These are phyloP conservation scores for Mytilinidion resinicola DNA, from an alignment of 495 filamentous ascomycete genomes.

Conservation along the genomic window DNA sequence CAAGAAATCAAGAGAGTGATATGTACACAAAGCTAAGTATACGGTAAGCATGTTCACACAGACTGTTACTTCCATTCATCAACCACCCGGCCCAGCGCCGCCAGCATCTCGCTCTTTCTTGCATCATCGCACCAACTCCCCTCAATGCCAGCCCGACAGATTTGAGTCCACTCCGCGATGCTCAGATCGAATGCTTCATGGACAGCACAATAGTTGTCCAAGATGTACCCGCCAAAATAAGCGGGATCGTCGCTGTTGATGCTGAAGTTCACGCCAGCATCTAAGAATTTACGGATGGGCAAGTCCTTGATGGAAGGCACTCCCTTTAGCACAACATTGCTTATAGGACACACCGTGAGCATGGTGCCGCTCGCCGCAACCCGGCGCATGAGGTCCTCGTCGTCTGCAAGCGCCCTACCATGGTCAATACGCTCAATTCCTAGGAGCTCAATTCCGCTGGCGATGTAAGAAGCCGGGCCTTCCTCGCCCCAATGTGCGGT, in stretches of 20 bases:
- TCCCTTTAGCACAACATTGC: constrained; percentile 61
- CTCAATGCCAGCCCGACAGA: constrained; percentile 55
- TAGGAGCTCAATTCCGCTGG: constrained; percentile 53
- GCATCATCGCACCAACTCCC: constrained; percentile 52
- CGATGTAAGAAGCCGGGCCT: constrained; percentile 60
- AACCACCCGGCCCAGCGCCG: constrained; percentile 1
- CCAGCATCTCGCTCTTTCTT: constrained; percentile 43
- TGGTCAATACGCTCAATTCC: constrained; percentile 63
- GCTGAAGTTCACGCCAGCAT: constrained; percentile 46
- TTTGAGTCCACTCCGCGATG: constrained; percentile 56
- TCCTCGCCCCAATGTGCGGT: constrained; percentile 75
- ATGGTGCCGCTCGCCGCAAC: constrained; percentile 52
- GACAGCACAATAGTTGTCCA: constrained; percentile 70
- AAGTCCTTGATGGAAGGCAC: constrained; percentile 51
- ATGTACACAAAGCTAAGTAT: too few species aligned
- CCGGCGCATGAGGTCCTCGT: constrained; percentile 50
- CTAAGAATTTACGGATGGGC: constrained; percentile 59
- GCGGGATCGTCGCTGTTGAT: constrained; percentile 60
- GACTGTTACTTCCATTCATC: constrained; percentile 1
- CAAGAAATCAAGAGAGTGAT: too few species aligned
- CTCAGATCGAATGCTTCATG: constrained; percentile 62
- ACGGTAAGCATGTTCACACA: background rate
- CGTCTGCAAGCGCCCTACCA: constrained; percentile 59
- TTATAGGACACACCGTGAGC: constrained; percentile 66
- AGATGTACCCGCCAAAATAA: constrained; percentile 73